Evolutionary conservation across 768 basidiomycete species (phyloP).

Genomic region (Baorangia bicolor): DNA sequence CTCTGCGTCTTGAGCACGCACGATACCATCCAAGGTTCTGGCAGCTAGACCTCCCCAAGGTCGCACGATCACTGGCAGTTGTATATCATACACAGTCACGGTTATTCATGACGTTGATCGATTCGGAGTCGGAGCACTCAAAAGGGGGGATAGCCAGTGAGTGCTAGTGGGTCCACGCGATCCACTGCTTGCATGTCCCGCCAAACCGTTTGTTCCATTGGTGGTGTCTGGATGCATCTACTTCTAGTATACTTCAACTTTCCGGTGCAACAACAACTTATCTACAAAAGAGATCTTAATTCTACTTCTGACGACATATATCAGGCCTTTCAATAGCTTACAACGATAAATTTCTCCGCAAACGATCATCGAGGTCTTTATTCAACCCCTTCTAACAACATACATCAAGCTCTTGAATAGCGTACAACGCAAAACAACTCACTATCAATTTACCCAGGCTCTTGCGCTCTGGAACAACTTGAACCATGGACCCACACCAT

Average conservation of each 20-base stretch:
- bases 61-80: conserved; percentile 99
- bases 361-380: background rate
- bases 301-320: background rate
- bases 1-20: conserved; percentile 96
- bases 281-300: background rate
- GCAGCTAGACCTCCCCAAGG: conserved; percentile 97
- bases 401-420: conserved; percentile 28
- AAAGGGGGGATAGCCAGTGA: too few species aligned
- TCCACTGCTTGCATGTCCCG: background rate
- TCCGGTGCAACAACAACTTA: background rate
- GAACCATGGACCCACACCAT: conserved; percentile 90
- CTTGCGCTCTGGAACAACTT: conserved; percentile 90
- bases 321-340: background rate
- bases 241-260: background rate
- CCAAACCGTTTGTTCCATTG: background rate
- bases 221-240: background rate
- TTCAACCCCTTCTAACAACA: background rate
- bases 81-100: too few species aligned
- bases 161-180: too few species aligned
- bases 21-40: conserved; percentile 96
- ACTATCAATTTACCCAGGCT: conserved; percentile 48
- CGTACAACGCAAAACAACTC: conserved; percentile 1
- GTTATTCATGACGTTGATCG: too few species aligned
- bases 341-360: conserved; percentile 2
- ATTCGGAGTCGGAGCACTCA: too few species aligned